Base-by-base conservation (phyloP, 2,329 filamentous ascomycete species). In the Cladosporium oxysporum region DNA sequence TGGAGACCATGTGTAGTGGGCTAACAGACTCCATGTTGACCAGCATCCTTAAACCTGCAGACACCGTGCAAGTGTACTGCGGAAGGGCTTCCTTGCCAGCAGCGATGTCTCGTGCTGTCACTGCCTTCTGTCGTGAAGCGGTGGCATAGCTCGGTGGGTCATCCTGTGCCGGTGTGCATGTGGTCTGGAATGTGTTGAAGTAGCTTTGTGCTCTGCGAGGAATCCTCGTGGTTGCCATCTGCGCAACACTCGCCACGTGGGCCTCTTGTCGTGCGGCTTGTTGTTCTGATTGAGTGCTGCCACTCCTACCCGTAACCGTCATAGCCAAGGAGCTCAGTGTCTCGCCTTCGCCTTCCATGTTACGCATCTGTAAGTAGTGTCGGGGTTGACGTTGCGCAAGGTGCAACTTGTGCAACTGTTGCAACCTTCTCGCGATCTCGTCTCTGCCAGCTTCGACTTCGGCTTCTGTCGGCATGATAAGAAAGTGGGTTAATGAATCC, bases 161-260 rank as follows among this genome's bases (percentile, higher is more conserved):
- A 61, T 77, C 75, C 58, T 68, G 70, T 5, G 71, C 69, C 4
- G 71, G 65, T 21, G 71, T 63, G 68, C 75, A 77, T 16, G 68
- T 65, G 2, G 75, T 76, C 60, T 76, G 75, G 67, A 77, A 78
- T 28, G 68, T 55, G 63, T 76, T 75, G 72, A 75, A 74, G 65
- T 78, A 71, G 61, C 76, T 77, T 35, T 72, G 76, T 29, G 71
- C 68, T 68, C 72, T 69, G 35, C 71, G 62, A 10, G 68, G 63
- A 12, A 64, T 44, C 41, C 70, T 66, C 23, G 68, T 52, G 14
- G 67, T 47, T 11, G 61, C 33, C 50, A 47, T 63, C 18, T 47
- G 50, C 12, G 61, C 33, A 12, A 62, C 60, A 53, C 21, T 52
- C 10, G 44, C 49, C 16, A 28, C 31, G 5, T 47, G 50, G 44